phyloP scores from a whole-genome alignment of 2,329 filamentous ascomycete species.

The Plectosphaerella cucumerina region DNA sequence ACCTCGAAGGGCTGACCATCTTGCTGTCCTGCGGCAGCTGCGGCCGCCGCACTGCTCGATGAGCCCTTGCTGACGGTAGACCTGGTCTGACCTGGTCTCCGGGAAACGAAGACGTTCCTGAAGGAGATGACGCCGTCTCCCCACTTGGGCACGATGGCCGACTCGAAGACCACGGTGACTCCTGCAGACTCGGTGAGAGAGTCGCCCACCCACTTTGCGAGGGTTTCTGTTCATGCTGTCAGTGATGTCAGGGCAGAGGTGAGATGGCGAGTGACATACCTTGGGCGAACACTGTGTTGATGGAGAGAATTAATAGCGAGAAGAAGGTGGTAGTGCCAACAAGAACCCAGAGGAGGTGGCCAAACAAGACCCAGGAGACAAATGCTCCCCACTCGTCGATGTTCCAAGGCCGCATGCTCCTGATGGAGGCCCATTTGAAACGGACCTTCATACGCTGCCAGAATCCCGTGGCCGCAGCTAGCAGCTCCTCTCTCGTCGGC shows the following conservation, averaged over 20 bases:
- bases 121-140: constrained; percentile 92
- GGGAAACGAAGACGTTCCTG: constrained; percentile 92
- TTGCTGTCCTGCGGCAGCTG: constrained; percentile 50
- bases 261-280: constrained; percentile 40
- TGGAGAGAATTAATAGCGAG: constrained; percentile 81
- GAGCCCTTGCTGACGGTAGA: constrained; percentile 92
- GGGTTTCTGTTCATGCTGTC: constrained; percentile 59
- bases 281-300: constrained; percentile 96
- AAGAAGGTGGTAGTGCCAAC: constrained; percentile 97
- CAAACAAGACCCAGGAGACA: constrained; percentile 87
- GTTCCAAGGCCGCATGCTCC: constrained; percentile 91
- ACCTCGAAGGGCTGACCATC: constrained; percentile 49
- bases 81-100: constrained; percentile 75
- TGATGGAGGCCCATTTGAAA: constrained; percentile 97
- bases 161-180: constrained; percentile 92
- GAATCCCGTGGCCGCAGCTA: constrained; percentile 88
- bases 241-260: constrained; percentile 7
- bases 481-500: constrained; percentile 87
- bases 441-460: constrained; percentile 85
- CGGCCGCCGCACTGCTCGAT: constrained; percentile 74
- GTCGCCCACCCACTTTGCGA: constrained; percentile 90
- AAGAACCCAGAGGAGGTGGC: constrained; percentile 93
- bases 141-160: constrained; percentile 96
- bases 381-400: constrained; percentile 95
- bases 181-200: constrained; percentile 93